Percentiles rank a stretch among this genome's conserved stretches.
These are phyloP conservation scores for Diaporthe eres DNA, from an alignment of 2,329 filamentous ascomycete genomes.

Conservation along the genomic window DNA sequence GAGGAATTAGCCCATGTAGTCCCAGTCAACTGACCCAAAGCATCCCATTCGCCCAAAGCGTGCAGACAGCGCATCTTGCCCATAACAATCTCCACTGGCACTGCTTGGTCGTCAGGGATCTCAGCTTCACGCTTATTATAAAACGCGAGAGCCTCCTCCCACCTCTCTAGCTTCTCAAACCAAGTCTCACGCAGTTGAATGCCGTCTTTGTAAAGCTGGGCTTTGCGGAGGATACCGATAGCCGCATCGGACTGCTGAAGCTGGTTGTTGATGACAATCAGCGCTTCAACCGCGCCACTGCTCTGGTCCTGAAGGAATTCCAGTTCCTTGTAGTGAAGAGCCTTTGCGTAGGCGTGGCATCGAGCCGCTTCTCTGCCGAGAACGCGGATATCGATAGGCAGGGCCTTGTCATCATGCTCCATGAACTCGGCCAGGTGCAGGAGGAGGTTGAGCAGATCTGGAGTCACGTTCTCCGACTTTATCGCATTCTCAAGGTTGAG, in stretches of 20 bases:
- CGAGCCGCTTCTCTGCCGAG: conserved; percentile 95
- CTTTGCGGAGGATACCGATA: conserved; percentile 96
- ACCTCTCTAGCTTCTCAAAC: conserved; percentile 98
- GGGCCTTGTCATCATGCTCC: conserved; percentile 98
- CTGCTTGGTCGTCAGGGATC: conserved; percentile 67
- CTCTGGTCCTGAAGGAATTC: conserved; percentile 99
- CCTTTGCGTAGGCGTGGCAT: conserved; percentile 98
- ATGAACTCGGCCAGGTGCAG: conserved; percentile 99
- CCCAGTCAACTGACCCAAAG: conserved; percentile 87
- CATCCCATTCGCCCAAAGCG: conserved; percentile 97
- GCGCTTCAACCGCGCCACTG: conserved; percentile 92
- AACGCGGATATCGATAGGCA: conserved; percentile 96
- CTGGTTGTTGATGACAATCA: conserved; percentile 99
- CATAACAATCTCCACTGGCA: conserved; percentile 95
- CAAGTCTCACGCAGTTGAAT: conserved; percentile 97
- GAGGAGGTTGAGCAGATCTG: conserved; percentile 92
- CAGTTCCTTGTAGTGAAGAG: conserved; percentile 97
- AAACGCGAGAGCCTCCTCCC: conserved; percentile 95
- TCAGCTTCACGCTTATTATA: conserved; percentile 89
- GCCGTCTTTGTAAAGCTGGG: conserved; percentile 91
- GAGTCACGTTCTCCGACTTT: conserved; percentile 94
- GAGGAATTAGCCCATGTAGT: conserved; percentile 95
- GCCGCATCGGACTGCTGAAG: conserved; percentile 98
- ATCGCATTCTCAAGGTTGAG: conserved; percentile 96
- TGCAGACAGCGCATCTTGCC: conserved; percentile 99